Conservation (phyloP, 2,329 filamentous ascomycete species). For the Zymoseptoria brevis region DNA sequence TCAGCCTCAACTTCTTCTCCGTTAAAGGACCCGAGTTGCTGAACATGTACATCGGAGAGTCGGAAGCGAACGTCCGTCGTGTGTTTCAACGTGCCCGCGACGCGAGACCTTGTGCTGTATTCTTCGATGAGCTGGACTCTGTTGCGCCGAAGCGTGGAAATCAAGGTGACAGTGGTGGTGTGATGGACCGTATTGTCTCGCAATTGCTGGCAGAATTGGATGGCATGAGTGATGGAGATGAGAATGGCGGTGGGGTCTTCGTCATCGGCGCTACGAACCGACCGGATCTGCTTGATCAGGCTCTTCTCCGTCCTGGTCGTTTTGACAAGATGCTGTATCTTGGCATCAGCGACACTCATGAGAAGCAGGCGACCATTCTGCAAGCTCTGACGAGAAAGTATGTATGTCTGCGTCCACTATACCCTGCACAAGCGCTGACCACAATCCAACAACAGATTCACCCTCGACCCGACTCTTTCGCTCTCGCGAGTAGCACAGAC, state of each 20-base stretch:
- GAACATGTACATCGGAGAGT: conserved; percentile 96
- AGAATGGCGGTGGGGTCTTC: conserved; percentile 75
- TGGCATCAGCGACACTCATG: conserved; percentile 90
- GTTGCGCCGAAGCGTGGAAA: conserved; percentile 95
- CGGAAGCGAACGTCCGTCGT: conserved; percentile 80
- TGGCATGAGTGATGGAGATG: conserved; percentile 91
- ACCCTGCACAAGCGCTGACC: conserved; percentile 2
- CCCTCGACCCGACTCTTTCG: conserved; percentile 69
- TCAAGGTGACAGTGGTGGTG: conserved; percentile 91
- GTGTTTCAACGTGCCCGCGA: conserved; percentile 84
- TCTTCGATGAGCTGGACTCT: conserved; percentile 88
- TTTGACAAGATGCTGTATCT: conserved; percentile 99
- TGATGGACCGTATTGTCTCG: conserved; percentile 96
- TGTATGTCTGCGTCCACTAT: conserved; percentile 31
- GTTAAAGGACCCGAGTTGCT: conserved; percentile 87
- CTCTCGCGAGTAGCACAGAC: conserved; percentile 64
- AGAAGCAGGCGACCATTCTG: conserved; percentile 90
- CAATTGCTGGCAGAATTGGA: conserved; percentile 92
- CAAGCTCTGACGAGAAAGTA: conserved; percentile 92
- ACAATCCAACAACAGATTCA: conserved; percentile 54
- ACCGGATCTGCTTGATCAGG: conserved; percentile 85
- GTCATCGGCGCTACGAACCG: conserved; percentile 95
- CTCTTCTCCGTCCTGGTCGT: conserved; percentile 76
- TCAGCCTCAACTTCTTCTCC: conserved; percentile 89
- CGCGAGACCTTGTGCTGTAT: conserved; percentile 79